Conservation (phyloP, 2,329 filamentous ascomycete species). For the Fusarium sp. region DNA sequence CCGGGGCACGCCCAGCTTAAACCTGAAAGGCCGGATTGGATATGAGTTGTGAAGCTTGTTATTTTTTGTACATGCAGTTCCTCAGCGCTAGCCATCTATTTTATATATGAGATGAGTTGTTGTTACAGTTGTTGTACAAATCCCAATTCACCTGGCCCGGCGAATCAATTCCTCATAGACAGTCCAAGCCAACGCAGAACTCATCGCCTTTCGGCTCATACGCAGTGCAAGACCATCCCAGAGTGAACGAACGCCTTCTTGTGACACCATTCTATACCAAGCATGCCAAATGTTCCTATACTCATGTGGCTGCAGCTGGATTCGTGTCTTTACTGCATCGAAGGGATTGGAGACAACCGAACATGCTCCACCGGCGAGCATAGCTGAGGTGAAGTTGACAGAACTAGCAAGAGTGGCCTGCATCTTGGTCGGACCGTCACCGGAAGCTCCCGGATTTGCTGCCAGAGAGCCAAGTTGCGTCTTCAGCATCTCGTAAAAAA, state of each 20-base stretch:
- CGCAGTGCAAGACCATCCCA: constrained; percentile 88
- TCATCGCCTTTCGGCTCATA: constrained; percentile 91
- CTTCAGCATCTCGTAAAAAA: constrained; percentile 92
- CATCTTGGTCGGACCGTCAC: constrained; percentile 43
- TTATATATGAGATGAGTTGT: constrained; percentile 34
- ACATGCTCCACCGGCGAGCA: constrained; percentile 82
- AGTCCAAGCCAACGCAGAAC: constrained; percentile 96
- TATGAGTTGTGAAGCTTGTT: constrained; percentile 5
- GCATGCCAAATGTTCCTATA: constrained; percentile 89
- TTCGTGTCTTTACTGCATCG: constrained; percentile 93
- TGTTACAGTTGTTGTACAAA: constrained; percentile 40
- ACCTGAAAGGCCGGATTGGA: neutral
- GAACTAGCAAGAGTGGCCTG: constrained; percentile 59
- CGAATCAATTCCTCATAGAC: constrained; percentile 94
- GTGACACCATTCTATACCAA: constrained; percentile 78
- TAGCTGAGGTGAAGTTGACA: constrained; percentile 88
- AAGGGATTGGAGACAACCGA: constrained; percentile 96
- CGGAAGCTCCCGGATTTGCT: constrained; percentile 20
- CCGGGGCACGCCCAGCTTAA: constrained; percentile 60
- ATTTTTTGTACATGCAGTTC: constrained; percentile 7
- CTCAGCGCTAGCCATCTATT: constrained; percentile 16
- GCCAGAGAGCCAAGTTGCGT: constrained; percentile 59
- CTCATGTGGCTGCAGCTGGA: constrained; percentile 86
- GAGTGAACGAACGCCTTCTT: constrained; percentile 84
- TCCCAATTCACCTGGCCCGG: constrained; percentile 51